Conservation (phyloP, 2,329 filamentous ascomycete genomes). For the Penicillium sp. region DNA sequence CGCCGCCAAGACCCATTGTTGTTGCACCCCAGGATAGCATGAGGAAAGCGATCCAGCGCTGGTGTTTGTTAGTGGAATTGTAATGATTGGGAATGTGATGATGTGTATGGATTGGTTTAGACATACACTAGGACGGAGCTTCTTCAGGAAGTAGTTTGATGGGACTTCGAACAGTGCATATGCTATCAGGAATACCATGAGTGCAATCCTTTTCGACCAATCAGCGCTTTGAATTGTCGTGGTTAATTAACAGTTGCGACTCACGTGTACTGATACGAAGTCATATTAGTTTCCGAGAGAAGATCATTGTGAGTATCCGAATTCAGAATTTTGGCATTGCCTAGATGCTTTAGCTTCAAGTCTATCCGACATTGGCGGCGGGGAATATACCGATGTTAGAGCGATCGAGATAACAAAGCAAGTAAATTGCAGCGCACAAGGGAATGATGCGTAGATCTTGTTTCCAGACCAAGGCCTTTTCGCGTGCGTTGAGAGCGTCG, state of each 20-base stretch:
- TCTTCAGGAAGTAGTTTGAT: conserved; percentile 52
- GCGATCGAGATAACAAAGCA: conserved; percentile 66
- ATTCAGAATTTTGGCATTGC: conserved; percentile 66
- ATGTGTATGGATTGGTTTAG: background rate
- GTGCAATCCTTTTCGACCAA: conserved; percentile 35
- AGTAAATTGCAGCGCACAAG: conserved; percentile 62
- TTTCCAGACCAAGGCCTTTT: conserved; percentile 50
- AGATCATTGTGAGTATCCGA: conserved; percentile 60
- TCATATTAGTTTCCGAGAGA: conserved; percentile 61
- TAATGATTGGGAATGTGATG: background rate
- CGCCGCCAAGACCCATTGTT: conserved; percentile 50
- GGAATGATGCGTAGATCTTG: conserved; percentile 65
- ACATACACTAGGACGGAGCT: conserved; percentile 44
- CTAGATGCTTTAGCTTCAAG: conserved; percentile 21
- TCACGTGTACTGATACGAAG: conserved; percentile 58
- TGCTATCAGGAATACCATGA: conserved; percentile 50
- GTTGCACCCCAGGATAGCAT: conserved; percentile 51
- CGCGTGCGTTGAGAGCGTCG: conserved; percentile 16
- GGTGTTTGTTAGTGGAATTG: background rate
- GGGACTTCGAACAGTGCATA: conserved; percentile 52
- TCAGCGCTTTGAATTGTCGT: conserved; percentile 5
- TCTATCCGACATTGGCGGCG: too few species aligned
- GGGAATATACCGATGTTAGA: conserved; percentile 59
- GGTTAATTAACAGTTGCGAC: conserved; percentile 6
- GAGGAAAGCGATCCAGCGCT: conserved; percentile 50